Evolutionary conservation across 257 asterid genomes (phyloP), one percentile per base, ranked within the genome.

Genomic region (Thymus mandschuricus): DNA sequence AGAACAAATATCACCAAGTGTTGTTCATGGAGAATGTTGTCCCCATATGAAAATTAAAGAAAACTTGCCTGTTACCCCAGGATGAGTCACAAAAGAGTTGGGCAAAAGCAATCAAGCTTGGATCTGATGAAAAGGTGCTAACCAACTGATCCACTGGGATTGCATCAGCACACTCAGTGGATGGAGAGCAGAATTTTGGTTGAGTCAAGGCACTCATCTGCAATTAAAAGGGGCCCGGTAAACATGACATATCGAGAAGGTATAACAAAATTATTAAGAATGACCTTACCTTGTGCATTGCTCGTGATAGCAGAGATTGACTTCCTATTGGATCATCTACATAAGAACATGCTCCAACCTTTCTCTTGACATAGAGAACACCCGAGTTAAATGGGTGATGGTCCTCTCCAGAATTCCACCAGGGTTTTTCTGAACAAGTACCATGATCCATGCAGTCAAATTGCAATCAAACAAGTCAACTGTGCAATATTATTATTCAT

Each of bases 321-420:
- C 97, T 88, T 80, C 99, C 99, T 49, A 87, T 85, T 44, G 97
- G 99, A 81, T 94, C 99, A 82, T 94, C 98, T 44, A 86, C 96
- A 79, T 94, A 94, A 46, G 98, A 89, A 78, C 98, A 89, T 15
- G 96, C 92, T 75, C 98, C 99, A 55, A 94, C 93, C 85, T 94
- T 94, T 79, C 99, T 90, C 76, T 94, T 91, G 82, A 91, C 91
- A 64, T 88, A 91, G 48, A 94, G 80, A 43, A 89, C 85, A 74
- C 99, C 99, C 57, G 96, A 91, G 81, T 86, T 89, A 73, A 94
- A 92, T 55, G 92, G 96, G 69, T 91, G 89, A 62, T 80, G 78
- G 81, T 86, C 84, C 79, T 91, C 98, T 62, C 92, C 99, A 40
- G 87, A 78, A 72, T 56, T 79, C 99, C 98, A 92, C 97, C 99